Percentiles rank a stretch among this genome's conserved stretches.
phyloP scores from a whole-genome alignment of 331 rosid species.

The Dryas integrifolia region DNA sequence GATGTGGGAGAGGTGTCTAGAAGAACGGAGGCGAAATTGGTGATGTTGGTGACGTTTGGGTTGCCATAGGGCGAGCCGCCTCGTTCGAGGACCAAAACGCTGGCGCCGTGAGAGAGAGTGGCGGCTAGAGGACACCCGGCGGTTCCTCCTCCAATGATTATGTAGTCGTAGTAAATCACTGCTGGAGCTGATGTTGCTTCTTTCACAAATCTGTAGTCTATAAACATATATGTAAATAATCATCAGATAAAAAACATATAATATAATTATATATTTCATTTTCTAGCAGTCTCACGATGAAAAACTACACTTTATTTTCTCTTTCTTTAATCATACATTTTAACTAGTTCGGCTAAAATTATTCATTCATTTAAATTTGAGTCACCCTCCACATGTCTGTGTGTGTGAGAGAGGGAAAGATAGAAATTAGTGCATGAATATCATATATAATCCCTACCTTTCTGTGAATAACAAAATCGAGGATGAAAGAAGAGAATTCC shows the following conservation, averaged over 20 bases:
- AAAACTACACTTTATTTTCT: too few relatives aligned
- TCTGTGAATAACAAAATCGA: conserved; percentile 30
- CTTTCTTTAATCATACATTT: too few relatives aligned
- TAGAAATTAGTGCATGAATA: too few relatives aligned
- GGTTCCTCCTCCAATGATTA: conserved; percentile 76
- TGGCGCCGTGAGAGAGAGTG: conserved; percentile 58
- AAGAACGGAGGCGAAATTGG: conserved; percentile 39
- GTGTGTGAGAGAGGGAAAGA: too few relatives aligned
- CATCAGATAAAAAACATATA: not conserved
- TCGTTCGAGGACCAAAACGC: conserved; percentile 59
- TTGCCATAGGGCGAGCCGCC: conserved; percentile 72
- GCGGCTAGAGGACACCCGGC: conserved; percentile 84
- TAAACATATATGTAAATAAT: not conserved
- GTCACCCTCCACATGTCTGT: too few relatives aligned
- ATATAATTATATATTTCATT: not conserved
- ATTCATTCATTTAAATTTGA: too few relatives aligned
- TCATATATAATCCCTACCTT: conserved; percentile 20
- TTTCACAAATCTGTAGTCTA: conserved; percentile 38
- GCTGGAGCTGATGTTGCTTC: conserved; percentile 57
- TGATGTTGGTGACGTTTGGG: conserved; percentile 38
- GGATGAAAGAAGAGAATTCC: conserved; percentile 30
- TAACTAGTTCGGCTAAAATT: not conserved
- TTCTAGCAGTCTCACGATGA: too few relatives aligned
- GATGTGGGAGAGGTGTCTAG: conserved; percentile 46
- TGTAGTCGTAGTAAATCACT: conserved; percentile 46